Conservation (phyloP, 2,329 filamentous ascomycete species). For the Geosmithia flava region DNA sequence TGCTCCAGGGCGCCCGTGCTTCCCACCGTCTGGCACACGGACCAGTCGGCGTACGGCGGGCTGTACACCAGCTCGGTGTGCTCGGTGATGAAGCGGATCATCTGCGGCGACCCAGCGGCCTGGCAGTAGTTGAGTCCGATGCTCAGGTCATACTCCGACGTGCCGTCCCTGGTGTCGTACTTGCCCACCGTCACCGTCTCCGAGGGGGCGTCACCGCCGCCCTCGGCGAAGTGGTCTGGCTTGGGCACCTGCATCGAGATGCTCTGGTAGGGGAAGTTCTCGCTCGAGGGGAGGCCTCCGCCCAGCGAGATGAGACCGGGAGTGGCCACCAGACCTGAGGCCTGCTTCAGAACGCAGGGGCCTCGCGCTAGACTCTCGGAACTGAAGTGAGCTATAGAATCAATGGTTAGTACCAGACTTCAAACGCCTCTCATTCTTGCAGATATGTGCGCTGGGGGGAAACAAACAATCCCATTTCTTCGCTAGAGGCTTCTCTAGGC, state of each 20-base stretch:
- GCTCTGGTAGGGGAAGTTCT: conserved; percentile 85
- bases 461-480: conserved; percentile 75
- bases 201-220: conserved; percentile 48
- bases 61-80: conserved; percentile 85
- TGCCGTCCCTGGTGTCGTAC: conserved; percentile 56
- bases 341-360: conserved; percentile 68
- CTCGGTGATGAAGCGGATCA: conserved; percentile 85
- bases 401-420: neutral
- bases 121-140: conserved; percentile 92
- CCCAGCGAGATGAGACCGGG: conserved; percentile 86
- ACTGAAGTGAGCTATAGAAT: conserved; percentile 39
- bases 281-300: conserved; percentile 75
- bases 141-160: conserved; percentile 54
- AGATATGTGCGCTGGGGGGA: neutral
- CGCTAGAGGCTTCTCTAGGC: conserved; percentile 55
- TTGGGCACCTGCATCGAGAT: conserved; percentile 61
- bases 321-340: conserved; percentile 65
- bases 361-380: conserved; percentile 47
- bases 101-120: conserved; percentile 71
- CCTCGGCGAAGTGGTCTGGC: conserved; percentile 54
- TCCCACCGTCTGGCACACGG: conserved; percentile 69
- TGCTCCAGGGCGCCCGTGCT: conserved; percentile 81
- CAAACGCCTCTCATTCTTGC: neutral
- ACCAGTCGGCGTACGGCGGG: conserved; percentile 90
- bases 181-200: conserved; percentile 60